Evolutionary conservation across 148 eudicot species (phyloP), one percentile per base, ranked within the genome.

Genomic region (Camellia lanceoleosa): DNA sequence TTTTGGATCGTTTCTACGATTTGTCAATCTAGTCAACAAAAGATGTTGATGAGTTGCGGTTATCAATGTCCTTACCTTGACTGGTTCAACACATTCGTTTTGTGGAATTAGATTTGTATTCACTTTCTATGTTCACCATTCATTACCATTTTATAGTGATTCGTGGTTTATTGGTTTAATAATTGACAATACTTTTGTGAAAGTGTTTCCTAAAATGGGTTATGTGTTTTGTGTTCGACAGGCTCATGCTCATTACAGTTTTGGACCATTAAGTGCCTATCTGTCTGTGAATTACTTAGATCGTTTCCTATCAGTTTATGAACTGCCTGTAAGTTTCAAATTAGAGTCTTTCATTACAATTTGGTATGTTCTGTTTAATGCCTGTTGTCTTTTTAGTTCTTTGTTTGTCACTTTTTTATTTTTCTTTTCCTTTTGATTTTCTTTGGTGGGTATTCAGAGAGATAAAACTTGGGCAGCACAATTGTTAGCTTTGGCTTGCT

Each of bases 281-380:
- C 81, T 94, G 46, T 86, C 97, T n/a, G 83, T 91, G 60, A 93
- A 89, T 84, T 94, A 88, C 87, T 85, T 93, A 83, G 99, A 96
- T 80, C 89, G 99, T 30, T 93, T 91, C 80, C 82, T 90, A 60
- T 88, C 99, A 20, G 60, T 79, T 61, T 80, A 80, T 19, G 88
- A 88, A 56, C 38, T 93, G 43, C 99, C 94, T 44, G 97, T 93
- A 80, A 93, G 97, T 87, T 75, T 13, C 30, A 23, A 23, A 41
- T 23, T 7, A 11, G 44, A 52, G 16, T 76, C 59, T 69, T 61
- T 51, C 23, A 16, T 61, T 55, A 3, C 19, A 38, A 30, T 47
- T 59, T 68, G 56, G 20, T 80, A 20, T 15, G 9, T 8, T 43
- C 69, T 18, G 58, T 77, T 68, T 71, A 23, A 23, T 23, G 30